Base-by-base conservation (phyloP, 78 protist genomes). In the Dictyostelium brefeldianum region DNA sequence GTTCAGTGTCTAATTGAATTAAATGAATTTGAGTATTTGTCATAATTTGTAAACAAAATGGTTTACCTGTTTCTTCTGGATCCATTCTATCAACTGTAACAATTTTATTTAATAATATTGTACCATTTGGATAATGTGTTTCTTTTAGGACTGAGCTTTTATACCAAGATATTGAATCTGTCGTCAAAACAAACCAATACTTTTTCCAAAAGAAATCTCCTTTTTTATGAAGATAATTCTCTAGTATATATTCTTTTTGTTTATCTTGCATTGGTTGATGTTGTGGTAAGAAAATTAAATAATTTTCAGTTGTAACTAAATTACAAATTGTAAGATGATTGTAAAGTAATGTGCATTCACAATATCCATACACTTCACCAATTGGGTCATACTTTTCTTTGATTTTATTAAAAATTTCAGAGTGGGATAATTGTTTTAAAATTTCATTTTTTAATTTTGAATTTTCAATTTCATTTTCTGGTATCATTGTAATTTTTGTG, bases 171-270 rank as follows among this genome's bases (percentile, higher is more conserved):
- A 85, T 41, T 29, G 83, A 74, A 12, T 75, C 92, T 47, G 65
- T 36, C 31, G 65, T 74, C 12, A 85, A 43, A 0, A 74, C 83
- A 22, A 85, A 85, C 92, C 92, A 85, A 75, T 85, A 75, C 15
- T 85, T 85, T 29, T 62, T 54, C 92, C 92, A 85, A 75, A 85
- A 85, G 77, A 74, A 85, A 62, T 85, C 92, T 10, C 92, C 83
- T 31, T 85, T 85, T 48, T 73, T 85, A 20, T 85, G 18, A 5
- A 85, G 83, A 59, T 85, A 85, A 48, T 56, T 85, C 77, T 85
- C 92, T 25, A 85, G 27, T 22, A 22, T 12, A 53, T 67, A 75
- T 11, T 62, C 70, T 25, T 36, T 62, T 11, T 62, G 43, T 4
- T 36, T 36, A 12, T 59, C 89, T 36, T 65, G 67, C 8, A 0